phyloP scores from a whole-genome alignment of 2,329 filamentous ascomycete genomes.

The Aspergillus sergii region DNA sequence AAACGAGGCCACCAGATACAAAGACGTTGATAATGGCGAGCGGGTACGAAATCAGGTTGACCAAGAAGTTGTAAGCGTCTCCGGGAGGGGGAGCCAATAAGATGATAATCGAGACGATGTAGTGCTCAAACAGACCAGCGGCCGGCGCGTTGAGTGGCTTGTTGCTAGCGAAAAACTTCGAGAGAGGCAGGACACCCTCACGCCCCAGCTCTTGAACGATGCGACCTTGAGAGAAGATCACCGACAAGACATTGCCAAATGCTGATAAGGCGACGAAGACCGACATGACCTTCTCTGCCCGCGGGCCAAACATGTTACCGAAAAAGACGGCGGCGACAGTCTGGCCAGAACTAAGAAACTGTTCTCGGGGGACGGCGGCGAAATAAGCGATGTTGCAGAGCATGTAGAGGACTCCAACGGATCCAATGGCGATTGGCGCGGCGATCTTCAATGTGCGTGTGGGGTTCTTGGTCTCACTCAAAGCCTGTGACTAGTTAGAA shows the following conservation, averaged over 20 bases:
- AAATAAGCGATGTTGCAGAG: conserved; percentile 63
- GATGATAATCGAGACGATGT: conserved; percentile 65
- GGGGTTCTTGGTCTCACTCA: conserved; percentile 61
- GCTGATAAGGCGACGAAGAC: conserved; percentile 63
- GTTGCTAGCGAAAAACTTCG: conserved; percentile 69
- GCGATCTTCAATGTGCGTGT: conserved; percentile 61
- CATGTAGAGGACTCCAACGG: conserved; percentile 60
- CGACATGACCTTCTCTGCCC: conserved; percentile 60
- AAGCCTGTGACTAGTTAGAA: conserved; percentile 34
- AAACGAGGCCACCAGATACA: conserved; percentile 52
- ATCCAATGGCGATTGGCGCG: conserved; percentile 56
- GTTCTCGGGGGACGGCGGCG: conserved; percentile 58
- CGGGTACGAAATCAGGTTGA: conserved; percentile 45
- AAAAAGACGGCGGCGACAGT: conserved; percentile 62
- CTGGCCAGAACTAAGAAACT: conserved; percentile 57
- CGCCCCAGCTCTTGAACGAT: conserved; percentile 64
- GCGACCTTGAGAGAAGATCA: conserved; percentile 53
- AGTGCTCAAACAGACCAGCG: conserved; percentile 63
- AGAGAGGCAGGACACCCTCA: conserved; percentile 68
- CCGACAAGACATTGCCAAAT: conserved; percentile 63
- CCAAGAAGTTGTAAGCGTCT: conserved; percentile 66
- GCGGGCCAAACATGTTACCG: conserved; percentile 60
- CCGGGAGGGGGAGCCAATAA: conserved; percentile 68
- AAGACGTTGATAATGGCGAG: conserved; percentile 55
- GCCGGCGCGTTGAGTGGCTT: conserved; percentile 68